Conservation (phyloP, 805 yeast genomes). For the Metschnikowia picachoensis region DNA sequence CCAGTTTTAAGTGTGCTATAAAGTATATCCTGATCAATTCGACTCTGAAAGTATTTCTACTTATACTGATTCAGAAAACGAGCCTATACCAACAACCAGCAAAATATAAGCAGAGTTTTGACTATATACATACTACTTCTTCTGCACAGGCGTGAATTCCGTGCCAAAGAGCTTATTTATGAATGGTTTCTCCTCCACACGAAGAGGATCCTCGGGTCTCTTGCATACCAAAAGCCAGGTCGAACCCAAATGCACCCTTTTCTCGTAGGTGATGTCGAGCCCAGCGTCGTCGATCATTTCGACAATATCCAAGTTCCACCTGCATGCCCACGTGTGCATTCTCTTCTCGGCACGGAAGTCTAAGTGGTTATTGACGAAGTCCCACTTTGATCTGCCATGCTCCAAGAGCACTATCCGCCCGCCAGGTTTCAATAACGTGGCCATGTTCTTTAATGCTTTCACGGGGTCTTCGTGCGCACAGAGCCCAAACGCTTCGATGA, state of each 20-base stretch:
- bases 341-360: constrained; percentile 82
- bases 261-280: constrained; percentile 74
- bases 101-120: too few relatives aligned
- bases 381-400: constrained; percentile 86
- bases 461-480: constrained; percentile 97
- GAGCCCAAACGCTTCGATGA: constrained; percentile 89
- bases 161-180: constrained; percentile 39
- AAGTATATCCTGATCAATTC: too few relatives aligned
- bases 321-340: constrained; percentile 90
- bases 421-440: constrained; percentile 71
- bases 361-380: constrained; percentile 70
- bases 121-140: constrained; percentile 7
- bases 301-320: constrained; percentile 95
- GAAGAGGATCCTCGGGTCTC: constrained; percentile 60
- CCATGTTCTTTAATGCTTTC: constrained; percentile 71
- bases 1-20: too few relatives aligned
- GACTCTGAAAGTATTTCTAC: background rate
- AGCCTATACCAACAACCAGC: too few relatives aligned
- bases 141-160: constrained; percentile 28
- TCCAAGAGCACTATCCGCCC: constrained; percentile 86
- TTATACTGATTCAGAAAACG: background rate
- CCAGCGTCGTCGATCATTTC: constrained; percentile 82
- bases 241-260: constrained; percentile 84
- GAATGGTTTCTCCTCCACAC: constrained; percentile 41
- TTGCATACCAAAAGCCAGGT: constrained; percentile 84